These are phyloP conservation scores for Rachicladosporium sp. DNA, from an alignment of 2,329 filamentous ascomycete species.

Conservation along the genomic window DNA sequence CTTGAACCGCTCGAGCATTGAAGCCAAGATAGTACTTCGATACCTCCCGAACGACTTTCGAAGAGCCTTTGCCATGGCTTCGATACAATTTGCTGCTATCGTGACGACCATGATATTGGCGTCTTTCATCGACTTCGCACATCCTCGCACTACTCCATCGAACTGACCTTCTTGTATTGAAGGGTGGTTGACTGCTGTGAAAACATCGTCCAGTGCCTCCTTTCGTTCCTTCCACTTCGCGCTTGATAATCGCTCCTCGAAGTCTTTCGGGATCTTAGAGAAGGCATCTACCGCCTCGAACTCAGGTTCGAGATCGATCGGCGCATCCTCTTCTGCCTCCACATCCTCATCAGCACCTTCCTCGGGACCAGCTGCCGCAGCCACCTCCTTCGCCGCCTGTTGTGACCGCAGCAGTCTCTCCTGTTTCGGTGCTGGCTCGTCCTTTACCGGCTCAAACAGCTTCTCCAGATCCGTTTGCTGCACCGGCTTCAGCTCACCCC, in stretches of 20 bases:
- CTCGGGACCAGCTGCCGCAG: conserved; percentile 46
- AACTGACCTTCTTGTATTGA: conserved; percentile 86
- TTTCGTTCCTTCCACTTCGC: conserved; percentile 99
- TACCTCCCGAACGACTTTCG: conserved; percentile 70
- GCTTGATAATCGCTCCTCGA: conserved; percentile 71
- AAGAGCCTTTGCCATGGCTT: conserved; percentile 75
- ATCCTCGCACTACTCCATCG: conserved; percentile 65
- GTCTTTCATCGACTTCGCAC: conserved; percentile 98
- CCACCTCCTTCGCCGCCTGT: conserved; percentile 68
- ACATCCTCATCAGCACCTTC: conserved; percentile 30
- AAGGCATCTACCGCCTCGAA: conserved; percentile 78
- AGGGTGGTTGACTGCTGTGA: conserved; percentile 65
- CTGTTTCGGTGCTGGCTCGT: conserved; percentile 77
- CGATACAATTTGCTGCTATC: conserved; percentile 84
- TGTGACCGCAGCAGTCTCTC: conserved; percentile 80
- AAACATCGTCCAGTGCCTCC: conserved; percentile 76
- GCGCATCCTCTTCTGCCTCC: conserved; percentile 50
- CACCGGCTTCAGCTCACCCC: conserved; percentile 86
- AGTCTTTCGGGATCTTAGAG: conserved; percentile 67
- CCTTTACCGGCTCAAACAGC: conserved; percentile 84
- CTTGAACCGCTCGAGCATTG: conserved; percentile 90
- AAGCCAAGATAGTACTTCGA: conserved; percentile 64
- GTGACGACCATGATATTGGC: conserved; percentile 93
- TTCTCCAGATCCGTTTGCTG: conserved; percentile 91
- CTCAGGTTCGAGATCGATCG: conserved; percentile 54